Conservation (phyloP, 768 basidiomycete species). For the Amanita phalloides region DNA sequence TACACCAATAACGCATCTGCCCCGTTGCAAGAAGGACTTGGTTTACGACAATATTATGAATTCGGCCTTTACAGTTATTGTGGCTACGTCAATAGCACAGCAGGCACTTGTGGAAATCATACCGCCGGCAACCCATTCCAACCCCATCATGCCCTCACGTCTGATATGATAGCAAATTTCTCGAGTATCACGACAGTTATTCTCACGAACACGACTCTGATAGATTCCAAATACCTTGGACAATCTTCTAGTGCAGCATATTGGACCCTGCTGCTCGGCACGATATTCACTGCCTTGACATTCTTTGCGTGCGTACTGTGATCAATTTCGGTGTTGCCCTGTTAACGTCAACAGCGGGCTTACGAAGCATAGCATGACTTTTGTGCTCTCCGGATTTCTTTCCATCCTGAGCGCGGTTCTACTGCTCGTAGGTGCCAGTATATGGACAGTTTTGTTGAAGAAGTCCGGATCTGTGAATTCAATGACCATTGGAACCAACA, state of each 20-base stretch:
- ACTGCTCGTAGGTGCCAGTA: conserved; percentile 55
- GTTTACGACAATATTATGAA: conserved; percentile 61
- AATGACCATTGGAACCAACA: conserved; percentile 25
- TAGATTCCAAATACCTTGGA: conserved; percentile 51
- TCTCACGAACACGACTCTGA: conserved; percentile 42
- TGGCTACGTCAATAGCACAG: conserved; percentile 49
- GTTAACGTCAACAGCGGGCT: conserved; percentile 40
- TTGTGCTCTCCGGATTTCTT: conserved; percentile 55
- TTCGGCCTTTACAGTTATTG: conserved; percentile 82
- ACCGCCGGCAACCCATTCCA: conserved; percentile 48
- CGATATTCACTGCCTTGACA: conserved; percentile 54
- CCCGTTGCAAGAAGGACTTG: conserved; percentile 43
- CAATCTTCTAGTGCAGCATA: conserved; percentile 59
- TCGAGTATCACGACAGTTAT: conserved; percentile 42
- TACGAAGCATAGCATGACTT: conserved; percentile 51
- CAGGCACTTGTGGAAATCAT: conserved; percentile 55
- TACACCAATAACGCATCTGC: conserved; percentile 58
- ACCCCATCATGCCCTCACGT: conserved; percentile 53
- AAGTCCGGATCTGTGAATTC: conserved; percentile 51
- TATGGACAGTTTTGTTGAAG: conserved; percentile 72
- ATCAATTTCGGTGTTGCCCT: conserved; percentile 6
- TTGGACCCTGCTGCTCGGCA: conserved; percentile 65
- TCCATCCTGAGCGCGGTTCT: conserved; percentile 50
- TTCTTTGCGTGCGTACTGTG: conserved; percentile 46
- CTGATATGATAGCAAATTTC: conserved; percentile 62